Base-by-base conservation (phyloP, 2,329 filamentous ascomycete genomes). In the Colletotrichum melonis region DNA sequence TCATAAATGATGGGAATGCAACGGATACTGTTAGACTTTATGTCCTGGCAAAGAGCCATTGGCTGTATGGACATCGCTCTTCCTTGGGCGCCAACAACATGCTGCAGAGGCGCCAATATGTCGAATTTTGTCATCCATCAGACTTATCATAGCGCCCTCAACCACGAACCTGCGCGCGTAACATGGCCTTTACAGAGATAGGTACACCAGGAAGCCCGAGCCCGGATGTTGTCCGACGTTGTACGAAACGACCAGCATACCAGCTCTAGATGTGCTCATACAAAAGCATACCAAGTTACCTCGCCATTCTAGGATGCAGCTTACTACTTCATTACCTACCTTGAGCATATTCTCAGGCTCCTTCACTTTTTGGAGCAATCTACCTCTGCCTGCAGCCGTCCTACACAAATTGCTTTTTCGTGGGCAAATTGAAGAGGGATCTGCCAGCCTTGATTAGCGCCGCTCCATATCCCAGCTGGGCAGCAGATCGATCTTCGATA, bases 401-500 rank as follows among this genome's bases (percentile, higher is more conserved):
- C 42, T 19, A 49, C 19, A 49, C 19, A 49, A 22, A 22, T 49
- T 49, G 7, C 42, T 49, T 49, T 49, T 49, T 49, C 19, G 42
- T 49, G 42, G 42, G 42, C 42, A 49, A 49, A 49, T 49, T 49
- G 9, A 56, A 54, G 22, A 32, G 28, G 12, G 24, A 63, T 64
- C 59, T 55, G 24, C 54, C 26, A 38, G 16, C 28, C 24, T 63
- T 38, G 26, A 57, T 42, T 63, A 63, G 66, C 42, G 59, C 22
- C 30, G 26, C 28, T 46, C 30, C 49, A 59, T 52, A 35, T 67
- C 16, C 56, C 68, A 52, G 57, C 58, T 54, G 38, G 24, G 19
- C 14, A 38, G 49, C 49, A 26, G 28, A 57, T 68, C 69, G 49
- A 68, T 62, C 32, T 14, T 67, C 24, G 30, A 28, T 19, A 54